Base-by-base conservation (phyloP, 2,329 filamentous ascomycete genomes). In the Alternaria sp. region DNA sequence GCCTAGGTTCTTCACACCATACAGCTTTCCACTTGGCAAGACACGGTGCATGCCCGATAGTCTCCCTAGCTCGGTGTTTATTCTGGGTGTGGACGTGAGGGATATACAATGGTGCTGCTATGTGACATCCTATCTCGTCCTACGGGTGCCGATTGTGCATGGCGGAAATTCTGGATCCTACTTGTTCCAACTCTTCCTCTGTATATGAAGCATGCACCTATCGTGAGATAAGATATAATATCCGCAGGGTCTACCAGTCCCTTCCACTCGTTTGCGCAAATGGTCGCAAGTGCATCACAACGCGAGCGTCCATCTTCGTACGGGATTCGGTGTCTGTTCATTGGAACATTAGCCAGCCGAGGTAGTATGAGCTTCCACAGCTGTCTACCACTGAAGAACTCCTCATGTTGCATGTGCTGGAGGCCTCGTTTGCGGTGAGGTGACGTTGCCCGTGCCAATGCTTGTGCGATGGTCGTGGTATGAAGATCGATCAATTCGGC, bases 271-370 rank as follows among this genome's bases (percentile, higher is more conserved):
- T 10, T 52, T 58, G 60, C 76, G 75, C 26, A 79, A 49, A 36
- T 59, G 68, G 40, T 77, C 69, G 49, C 76, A 3, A 71, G 69
- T 21, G 77, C 72, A 23, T 74, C 72, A 59, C 74, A 72, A 40
- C 70, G 6, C 6, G 50, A 5, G 9, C 36, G 13, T 19, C 19
- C 30, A 36, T 54, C 7, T 40, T 25, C 13, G 64, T 45, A 26
- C 68, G 52, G 21, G 61, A 52, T 69, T 21, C 72, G 67, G 56
- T 78, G 71, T 25, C 70, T 64, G 52, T 78, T 75, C 6, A 78
- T 70, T 23, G 77, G 36, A 17, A 77, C 70, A 5, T 73, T 66
- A 2, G 77, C 75, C 36, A 79, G 64, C 9, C 75, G 74, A 23
- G 65, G 65, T 9, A 72, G 73, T 54, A 79, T 72, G 13, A 78